Base-by-base conservation (phyloP, 148 eudicot species). In the Heliosperma pusillum region DNA sequence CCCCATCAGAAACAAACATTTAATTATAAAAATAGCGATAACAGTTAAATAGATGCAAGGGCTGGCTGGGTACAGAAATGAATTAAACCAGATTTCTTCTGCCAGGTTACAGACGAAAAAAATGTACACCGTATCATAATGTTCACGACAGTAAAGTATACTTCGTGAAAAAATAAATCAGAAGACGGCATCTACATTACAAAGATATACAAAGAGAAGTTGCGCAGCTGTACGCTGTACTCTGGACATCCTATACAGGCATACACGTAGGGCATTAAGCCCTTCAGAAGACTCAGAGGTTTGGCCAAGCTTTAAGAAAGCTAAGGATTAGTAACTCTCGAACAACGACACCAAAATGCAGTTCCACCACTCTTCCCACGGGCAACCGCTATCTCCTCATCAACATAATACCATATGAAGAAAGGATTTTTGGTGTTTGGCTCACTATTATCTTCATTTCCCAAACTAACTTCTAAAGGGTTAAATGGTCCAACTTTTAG, bases 361-460 rank as follows among this genome's bases (percentile, higher is more conserved):
- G 98, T 94, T 22, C 98, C 98, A 17, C 98, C 98, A 71, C 98
- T 87, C 80, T 79, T 82, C 24, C 98, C 98, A 67, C 96, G 96
- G 59, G 98, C 98, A 63, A 94, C 97, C 3, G 97, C 96, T 66
- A 94, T 88, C 78, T 94, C 98, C 78, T 94, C 97, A 69, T 95
- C 98, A 21, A 92, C 72, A 78, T 92, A 95, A 76, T 87, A 90
- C 98, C 98, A 92, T 69, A 88, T 82, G 84, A 95, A 95, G 86
- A 95, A 92, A 10, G 98, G 96, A 75, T 88, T 88, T 75, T 89
- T 88, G 55, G 74, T 85, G 87, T 83, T 86, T 6, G 97, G 98
- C 75, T 89, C 93, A 71, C 83, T 86, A 20, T 89, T 85, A 17
- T 90, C 92, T 77, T 87, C 74, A 44, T 83, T 90, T 69, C 93